Conservation (phyloP, 176 grass and related monocot genomes). For the Urochloa ruziziensis region DNA sequence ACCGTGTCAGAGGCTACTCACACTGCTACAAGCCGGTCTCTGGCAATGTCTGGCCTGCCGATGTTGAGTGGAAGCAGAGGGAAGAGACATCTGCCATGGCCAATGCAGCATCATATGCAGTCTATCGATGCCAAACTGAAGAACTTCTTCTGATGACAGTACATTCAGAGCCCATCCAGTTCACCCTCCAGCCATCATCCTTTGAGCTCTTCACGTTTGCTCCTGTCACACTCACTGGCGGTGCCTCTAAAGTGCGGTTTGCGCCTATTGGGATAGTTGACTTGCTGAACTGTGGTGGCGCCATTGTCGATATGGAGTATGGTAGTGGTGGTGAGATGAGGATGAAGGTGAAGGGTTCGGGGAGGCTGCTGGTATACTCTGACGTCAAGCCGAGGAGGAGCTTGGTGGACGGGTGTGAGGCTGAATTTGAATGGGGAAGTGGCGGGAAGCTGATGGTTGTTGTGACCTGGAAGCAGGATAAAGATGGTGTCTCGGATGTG, state of each 20-base stretch:
- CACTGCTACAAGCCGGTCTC: constrained; percentile 50
- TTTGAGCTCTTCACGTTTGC: constrained; percentile 64
- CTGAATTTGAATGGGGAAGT: constrained; percentile 35
- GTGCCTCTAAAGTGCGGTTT: not conserved
- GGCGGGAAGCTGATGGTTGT: constrained; percentile 44
- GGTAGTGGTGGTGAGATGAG: not conserved
- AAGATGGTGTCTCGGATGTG: constrained; percentile 6
- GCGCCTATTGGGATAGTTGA: constrained; percentile 52
- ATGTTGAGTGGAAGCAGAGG: constrained; percentile 67
- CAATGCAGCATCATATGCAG: constrained; percentile 17
- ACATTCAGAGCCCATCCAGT: constrained; percentile 28
- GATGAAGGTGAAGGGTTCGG: constrained; percentile 54
- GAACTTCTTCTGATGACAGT: constrained; percentile 37
- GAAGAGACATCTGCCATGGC: constrained; percentile 32
- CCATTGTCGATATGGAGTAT: constrained; percentile 25
- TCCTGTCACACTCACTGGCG: not conserved
- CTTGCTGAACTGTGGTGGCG: constrained; percentile 63
- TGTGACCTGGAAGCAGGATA: constrained; percentile 50
- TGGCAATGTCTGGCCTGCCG: constrained; percentile 15
- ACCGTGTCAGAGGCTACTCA: constrained; percentile 41
- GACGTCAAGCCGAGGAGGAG: constrained; percentile 22
- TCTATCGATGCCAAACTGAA: constrained; percentile 40
- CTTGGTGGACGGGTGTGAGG: constrained; percentile 38
- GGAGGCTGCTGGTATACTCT: constrained; percentile 51
- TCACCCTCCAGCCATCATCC: constrained; percentile 57